Conservation (phyloP, 1,139 yeast genomes). For the Zygoascus sp. region DNA sequence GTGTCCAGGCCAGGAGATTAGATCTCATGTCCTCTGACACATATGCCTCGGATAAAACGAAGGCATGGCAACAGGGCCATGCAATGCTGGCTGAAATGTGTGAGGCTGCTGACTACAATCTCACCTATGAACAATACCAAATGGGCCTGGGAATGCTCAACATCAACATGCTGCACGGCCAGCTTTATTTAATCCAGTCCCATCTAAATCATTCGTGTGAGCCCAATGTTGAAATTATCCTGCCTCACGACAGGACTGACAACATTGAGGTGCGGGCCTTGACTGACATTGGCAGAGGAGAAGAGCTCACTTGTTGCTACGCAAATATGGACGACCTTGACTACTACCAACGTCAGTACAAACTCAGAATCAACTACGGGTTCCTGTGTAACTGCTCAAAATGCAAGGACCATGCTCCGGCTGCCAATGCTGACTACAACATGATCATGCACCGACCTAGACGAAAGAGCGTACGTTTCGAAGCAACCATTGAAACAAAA, state of each 20-base stretch:
- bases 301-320: slow-evolving; percentile 66
- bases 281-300: slow-evolving; percentile 55
- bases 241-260: slow-evolving; percentile 28
- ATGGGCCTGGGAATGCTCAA: slow-evolving; percentile 66
- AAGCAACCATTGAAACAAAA: slow-evolving; percentile 24
- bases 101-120: slow-evolving; percentile 25
- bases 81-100: slow-evolving; percentile 62
- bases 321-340: slow-evolving; percentile 59
- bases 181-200: slow-evolving; percentile 57
- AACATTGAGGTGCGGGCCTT: slow-evolving; percentile 54
- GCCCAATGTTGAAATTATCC: slow-evolving; percentile 60
- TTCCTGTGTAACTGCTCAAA: slow-evolving; percentile 66
- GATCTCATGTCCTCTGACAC: slow-evolving; percentile 7
- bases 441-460: slow-evolving; percentile 39
- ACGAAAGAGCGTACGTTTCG: slow-evolving; percentile 70
- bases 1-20: slow-evolving; percentile 47
- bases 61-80: slow-evolving; percentile 51
- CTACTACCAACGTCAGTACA: slow-evolving; percentile 60
- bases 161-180: slow-evolving; percentile 66
- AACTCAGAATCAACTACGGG: slow-evolving; percentile 76
- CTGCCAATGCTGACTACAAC: slow-evolving; percentile 11
- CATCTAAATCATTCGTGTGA: slow-evolving; percentile 75
- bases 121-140: slow-evolving; percentile 54
- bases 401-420: slow-evolving; percentile 53
- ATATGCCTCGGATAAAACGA: slow-evolving; percentile 30